Evolutionary conservation across 495 filamentous ascomycete genomes (phyloP).

Genomic region (Penicillium arizonense): DNA sequence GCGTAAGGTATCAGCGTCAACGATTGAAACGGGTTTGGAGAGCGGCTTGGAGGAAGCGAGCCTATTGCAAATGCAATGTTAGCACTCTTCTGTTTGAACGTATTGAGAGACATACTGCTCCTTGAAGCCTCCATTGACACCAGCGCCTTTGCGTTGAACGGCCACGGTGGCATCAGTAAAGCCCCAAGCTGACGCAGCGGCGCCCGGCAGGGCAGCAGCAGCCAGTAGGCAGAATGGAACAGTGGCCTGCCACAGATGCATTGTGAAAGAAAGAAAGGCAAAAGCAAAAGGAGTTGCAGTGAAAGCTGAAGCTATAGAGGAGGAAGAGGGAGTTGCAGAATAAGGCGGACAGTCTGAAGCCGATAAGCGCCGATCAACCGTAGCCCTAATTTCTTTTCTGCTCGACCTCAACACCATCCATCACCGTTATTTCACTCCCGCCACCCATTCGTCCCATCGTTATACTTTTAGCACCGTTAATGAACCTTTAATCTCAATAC

Average conservation of each 20-base stretch:
- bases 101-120: conserved; percentile 56
- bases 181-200: conserved; percentile 74
- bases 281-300: conserved; percentile 6
- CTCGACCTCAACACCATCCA: conserved; percentile 18
- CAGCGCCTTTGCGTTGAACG: conserved; percentile 68
- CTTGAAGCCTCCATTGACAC: conserved; percentile 62
- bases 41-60: conserved; percentile 62
- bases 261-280: conserved; percentile 19
- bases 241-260: conserved; percentile 44
- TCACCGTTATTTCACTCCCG: conserved; percentile 1
- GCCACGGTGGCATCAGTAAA: conserved; percentile 83
- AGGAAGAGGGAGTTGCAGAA: conserved; percentile 25
- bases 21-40: conserved; percentile 62
- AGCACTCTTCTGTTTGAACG: conserved; percentile 4
- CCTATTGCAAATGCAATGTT: conserved; percentile 40
- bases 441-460: conserved; percentile 3
- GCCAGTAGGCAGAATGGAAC: conserved; percentile 41
- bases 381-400: conserved; percentile 38
- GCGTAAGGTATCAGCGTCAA: conserved; percentile 72
- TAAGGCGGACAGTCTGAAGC: conserved; percentile 25
- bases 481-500: neutral
- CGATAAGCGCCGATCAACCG: conserved; percentile 31
- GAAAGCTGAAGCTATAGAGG: conserved; percentile 6
- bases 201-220: conserved; percentile 35
- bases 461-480: neutral